Evolutionary conservation across 805 yeast species (phyloP).

Genomic region (Saccharomycopsis fibuligera): DNA sequence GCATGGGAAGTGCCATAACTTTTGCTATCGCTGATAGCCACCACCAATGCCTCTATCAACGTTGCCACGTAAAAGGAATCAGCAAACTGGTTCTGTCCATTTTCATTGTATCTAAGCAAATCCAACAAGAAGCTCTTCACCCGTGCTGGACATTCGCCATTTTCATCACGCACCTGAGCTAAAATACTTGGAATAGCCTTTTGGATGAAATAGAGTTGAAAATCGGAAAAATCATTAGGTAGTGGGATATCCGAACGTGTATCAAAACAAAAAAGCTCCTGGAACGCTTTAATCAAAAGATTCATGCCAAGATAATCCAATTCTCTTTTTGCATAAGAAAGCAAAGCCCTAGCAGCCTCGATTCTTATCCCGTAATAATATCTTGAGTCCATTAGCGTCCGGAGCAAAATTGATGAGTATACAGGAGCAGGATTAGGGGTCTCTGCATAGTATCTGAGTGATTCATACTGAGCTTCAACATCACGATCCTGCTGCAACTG

Average conservation of each 20-base stretch:
- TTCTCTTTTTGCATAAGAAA: conserved; percentile 55
- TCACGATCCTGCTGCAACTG: conserved; percentile 93
- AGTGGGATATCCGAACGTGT: conserved; percentile 57
- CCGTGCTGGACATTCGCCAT: conserved; percentile 54
- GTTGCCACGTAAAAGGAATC: conserved; percentile 63
- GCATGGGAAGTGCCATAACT: too few relatives aligned
- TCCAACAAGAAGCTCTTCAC: conserved; percentile 61
- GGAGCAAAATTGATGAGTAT: conserved; percentile 68
- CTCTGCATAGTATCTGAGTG: conserved; percentile 65
- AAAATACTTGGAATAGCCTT: conserved; percentile 61
- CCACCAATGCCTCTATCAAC: conserved; percentile 49
- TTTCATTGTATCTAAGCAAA: conserved; percentile 77
- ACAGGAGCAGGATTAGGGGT: conserved; percentile 49
- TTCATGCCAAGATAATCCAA: conserved; percentile 64
- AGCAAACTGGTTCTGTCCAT: conserved; percentile 66
- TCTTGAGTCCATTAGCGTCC: conserved; percentile 77
- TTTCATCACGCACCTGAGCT: conserved; percentile 51
- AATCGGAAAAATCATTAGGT: conserved; percentile 74
- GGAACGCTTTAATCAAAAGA: conserved; percentile 67
- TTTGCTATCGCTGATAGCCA: conserved; percentile 23
- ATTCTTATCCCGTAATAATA: conserved; percentile 85
- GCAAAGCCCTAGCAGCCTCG: conserved; percentile 79
- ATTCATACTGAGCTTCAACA: conserved; percentile 90
- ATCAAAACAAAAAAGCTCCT: conserved; percentile 65
- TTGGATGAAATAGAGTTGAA: conserved; percentile 62